These are phyloP conservation scores for Bonia amplexicaulis DNA, from an alignment of 176 grass and related monocot genomes.

Conservation along the genomic window DNA sequence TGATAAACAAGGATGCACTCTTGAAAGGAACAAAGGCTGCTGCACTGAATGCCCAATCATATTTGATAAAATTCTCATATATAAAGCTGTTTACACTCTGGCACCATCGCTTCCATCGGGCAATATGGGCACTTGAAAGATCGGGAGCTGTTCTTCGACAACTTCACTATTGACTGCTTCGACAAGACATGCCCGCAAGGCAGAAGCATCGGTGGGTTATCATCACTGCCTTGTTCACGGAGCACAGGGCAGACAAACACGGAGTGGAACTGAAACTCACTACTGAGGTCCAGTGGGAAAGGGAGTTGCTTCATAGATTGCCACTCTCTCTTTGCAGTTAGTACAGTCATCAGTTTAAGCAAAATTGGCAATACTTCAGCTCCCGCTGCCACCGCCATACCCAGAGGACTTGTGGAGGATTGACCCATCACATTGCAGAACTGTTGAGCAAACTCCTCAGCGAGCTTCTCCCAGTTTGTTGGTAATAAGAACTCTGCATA, in stretches of 20 bases:
- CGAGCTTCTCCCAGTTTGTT: constrained; percentile 26
- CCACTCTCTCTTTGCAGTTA: constrained; percentile 34
- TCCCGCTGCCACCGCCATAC: constrained; percentile 21
- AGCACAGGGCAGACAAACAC: constrained; percentile 45
- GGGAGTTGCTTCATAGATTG: constrained; percentile 38
- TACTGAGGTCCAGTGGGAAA: constrained; percentile 30
- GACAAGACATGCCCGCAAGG: constrained; percentile 44
- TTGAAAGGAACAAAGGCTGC: not conserved
- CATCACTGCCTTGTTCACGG: constrained; percentile 35
- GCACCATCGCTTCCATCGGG: not conserved
- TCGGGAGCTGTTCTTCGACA: constrained; percentile 32
- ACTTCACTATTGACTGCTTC: constrained; percentile 34
- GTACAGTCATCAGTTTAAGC: constrained; percentile 33
- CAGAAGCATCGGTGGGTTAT: constrained; percentile 49
- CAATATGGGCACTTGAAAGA: constrained; percentile 46
- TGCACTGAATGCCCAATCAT: not conserved
- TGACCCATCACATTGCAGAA: constrained; percentile 32
- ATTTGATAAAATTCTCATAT: constrained; percentile 15
- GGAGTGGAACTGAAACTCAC: constrained; percentile 41
- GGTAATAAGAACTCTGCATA: constrained; percentile 33
- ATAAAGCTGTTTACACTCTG: constrained; percentile 35
- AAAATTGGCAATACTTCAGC: constrained; percentile 34
- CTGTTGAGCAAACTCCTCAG: constrained; percentile 25
- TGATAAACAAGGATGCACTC: not conserved
- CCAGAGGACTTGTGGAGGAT: constrained; percentile 27